Evolutionary conservation across 257 asterid genomes (phyloP).

Genomic region (Nyctanthes arbortristis): DNA sequence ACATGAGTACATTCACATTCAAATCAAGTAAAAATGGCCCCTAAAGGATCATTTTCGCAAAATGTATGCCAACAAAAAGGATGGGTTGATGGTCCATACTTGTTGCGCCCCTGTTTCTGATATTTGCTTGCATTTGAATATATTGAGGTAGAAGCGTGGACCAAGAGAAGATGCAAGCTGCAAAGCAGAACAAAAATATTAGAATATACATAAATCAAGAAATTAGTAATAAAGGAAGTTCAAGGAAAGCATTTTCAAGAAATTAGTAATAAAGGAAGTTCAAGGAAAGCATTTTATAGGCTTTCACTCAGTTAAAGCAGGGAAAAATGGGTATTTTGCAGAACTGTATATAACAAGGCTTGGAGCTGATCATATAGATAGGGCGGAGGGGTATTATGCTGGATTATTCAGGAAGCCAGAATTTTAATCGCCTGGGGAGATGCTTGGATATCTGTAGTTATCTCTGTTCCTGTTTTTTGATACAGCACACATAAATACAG

Average conservation of each 20-base stretch:
- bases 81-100: conserved; percentile 37
- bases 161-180: conserved; percentile 97
- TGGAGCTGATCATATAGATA: too few species aligned
- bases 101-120: conserved; percentile 98
- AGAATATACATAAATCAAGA: conserved; percentile 11
- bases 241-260: conserved; percentile 3
- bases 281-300: conserved; percentile 5
- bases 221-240: conserved; percentile 8
- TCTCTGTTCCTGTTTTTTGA: too few species aligned
- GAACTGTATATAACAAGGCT: too few species aligned
- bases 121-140: conserved; percentile 97
- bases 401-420: too few species aligned
- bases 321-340: too few species aligned
- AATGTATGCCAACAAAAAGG: too few species aligned
- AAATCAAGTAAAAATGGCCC: not conserved
- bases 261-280: conserved; percentile 8
- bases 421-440: too few species aligned
- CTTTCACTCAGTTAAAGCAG: too few species aligned
- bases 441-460: too few species aligned
- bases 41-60: not conserved
- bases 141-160: conserved; percentile 88
- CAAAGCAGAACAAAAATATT: conserved; percentile 30
- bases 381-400: too few species aligned
- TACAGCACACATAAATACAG: too few species aligned
- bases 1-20: conserved; percentile 2